Evolutionary conservation across 495 filamentous ascomycete genomes (phyloP).

Genomic region (Aspergillus biplanus): DNA sequence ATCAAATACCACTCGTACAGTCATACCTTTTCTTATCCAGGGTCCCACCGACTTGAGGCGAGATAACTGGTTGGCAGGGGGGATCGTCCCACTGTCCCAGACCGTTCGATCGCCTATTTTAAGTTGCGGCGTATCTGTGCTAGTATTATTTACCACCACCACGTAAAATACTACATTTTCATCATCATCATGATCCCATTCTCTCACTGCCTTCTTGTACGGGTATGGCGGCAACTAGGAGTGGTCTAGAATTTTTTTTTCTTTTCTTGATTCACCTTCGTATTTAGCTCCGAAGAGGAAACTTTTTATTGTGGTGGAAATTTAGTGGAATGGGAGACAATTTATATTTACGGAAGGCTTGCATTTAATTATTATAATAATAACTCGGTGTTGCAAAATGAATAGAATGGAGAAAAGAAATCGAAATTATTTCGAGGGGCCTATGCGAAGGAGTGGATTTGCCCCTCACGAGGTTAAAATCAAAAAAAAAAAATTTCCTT

Average conservation of each 20-base stretch:
- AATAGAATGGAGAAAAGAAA: not conserved
- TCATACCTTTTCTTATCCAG: constrained; percentile 15
- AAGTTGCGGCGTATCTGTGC: constrained; percentile 22
- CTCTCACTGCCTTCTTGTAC: constrained; percentile 8
- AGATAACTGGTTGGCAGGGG: constrained; percentile 24
- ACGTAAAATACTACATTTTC: constrained; percentile 13
- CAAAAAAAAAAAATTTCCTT: constrained; percentile 20
- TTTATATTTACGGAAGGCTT: too few relatives aligned
- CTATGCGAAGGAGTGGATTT: constrained; percentile 15
- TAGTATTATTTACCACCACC: not conserved
- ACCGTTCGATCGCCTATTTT: constrained; percentile 37
- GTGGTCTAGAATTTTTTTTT: not conserved
- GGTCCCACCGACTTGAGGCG: constrained; percentile 20
- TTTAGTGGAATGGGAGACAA: too few relatives aligned
- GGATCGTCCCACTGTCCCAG: constrained; percentile 34
- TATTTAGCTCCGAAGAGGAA: too few relatives aligned
- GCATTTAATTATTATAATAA: too few relatives aligned
- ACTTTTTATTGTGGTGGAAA: too few relatives aligned
- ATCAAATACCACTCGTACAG: constrained; percentile 17
- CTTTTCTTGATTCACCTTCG: too few relatives aligned
- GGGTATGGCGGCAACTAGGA: constrained; percentile 27
- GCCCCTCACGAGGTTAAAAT: constrained; percentile 19
- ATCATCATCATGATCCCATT: constrained; percentile 6
- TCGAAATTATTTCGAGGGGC: constrained; percentile 6
- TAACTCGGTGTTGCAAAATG: too few relatives aligned